These are phyloP conservation scores for Fusarium luffae DNA, from an alignment of 2,329 filamentous ascomycete genomes.

Conservation along the genomic window DNA sequence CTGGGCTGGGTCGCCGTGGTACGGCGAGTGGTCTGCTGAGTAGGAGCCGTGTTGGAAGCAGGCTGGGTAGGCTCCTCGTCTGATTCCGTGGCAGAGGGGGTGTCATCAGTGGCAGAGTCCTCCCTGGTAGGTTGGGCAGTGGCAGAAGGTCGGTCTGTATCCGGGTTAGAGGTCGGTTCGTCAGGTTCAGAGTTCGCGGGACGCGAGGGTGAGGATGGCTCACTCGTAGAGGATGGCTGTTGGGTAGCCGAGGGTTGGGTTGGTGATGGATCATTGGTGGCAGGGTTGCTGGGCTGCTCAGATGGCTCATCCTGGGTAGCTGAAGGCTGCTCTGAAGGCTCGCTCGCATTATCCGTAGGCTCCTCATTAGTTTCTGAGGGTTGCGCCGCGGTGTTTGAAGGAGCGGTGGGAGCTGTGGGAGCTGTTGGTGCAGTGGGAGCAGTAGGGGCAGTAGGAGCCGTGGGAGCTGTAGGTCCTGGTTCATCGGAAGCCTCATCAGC, in stretches of 20 bases:
- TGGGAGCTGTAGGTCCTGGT: slow-evolving; percentile 14
- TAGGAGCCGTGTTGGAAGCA: slow-evolving; percentile 25
- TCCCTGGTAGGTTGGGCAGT: slow-evolving; percentile 18
- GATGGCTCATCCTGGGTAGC: slow-evolving; percentile 19
- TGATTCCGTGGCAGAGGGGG: slow-evolving; percentile 26
- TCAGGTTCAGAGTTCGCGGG: slow-evolving; percentile 34
- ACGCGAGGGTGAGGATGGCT: slow-evolving; percentile 38
- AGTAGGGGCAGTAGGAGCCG: slow-evolving; percentile 4
- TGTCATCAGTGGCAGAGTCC: slow-evolving; percentile 31
- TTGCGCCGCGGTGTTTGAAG: slow-evolving; percentile 15
- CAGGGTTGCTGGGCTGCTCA: slow-evolving; percentile 15
- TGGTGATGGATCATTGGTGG: slow-evolving; percentile 17
- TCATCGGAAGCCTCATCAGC: slow-evolving; percentile 7
- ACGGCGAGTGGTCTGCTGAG: slow-evolving; percentile 15
- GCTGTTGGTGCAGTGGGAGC: slow-evolving; percentile 13
- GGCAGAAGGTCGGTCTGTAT: slow-evolving; percentile 35
- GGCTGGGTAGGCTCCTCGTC: slow-evolving; percentile 26
- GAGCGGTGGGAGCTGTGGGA: slow-evolving; percentile 5
- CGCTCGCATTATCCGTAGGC: slow-evolving; percentile 22
- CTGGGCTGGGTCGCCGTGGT: slow-evolving; percentile 22
- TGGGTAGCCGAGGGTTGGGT: slow-evolving; percentile 30
- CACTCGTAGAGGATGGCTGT: slow-evolving; percentile 34
- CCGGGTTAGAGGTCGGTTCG: slow-evolving; percentile 42
- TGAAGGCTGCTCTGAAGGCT: slow-evolving; percentile 18
- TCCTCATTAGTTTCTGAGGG: slow-evolving; percentile 27